Base-by-base conservation (phyloP, 2,329 filamentous ascomycete species). In the Apiospora phragmitis region DNA sequence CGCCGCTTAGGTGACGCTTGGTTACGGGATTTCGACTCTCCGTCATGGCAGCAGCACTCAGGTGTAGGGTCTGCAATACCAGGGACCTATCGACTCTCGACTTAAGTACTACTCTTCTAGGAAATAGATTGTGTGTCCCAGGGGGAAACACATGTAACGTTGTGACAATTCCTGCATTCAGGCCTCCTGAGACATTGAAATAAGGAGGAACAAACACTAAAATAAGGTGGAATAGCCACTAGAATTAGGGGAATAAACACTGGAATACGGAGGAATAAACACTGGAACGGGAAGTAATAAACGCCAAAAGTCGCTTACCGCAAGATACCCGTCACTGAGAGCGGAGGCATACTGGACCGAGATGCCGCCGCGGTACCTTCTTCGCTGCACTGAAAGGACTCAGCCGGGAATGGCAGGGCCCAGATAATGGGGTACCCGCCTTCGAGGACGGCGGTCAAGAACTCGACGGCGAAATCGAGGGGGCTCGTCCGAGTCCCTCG, bases 401-500 rank as follows among this genome's bases (percentile, higher is more conserved):
- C 55, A 14, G 42, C 2, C 5, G 9, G 29, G 14, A 47, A 67
- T 2, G 71, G 70, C 0, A 73, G 47, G 4, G 70, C 70, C 71
- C 71, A 72, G 0, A 73, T 32, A 29, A 72, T 26, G 3, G 71
- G 71, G 18, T 66, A 47, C 4, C 47, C 68, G 1, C 41, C 18
- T 1, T 70, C 70, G 16, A 73, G 35, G 45, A 73, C 67, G 16
- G 59, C 69, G 42, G 69, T 68, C 8, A 72, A 35, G 49, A 73
- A 72, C 24, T 72, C 71, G 35, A 68, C 66, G 11, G 71, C 71
- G 11, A 73, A 73, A 26, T 73, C 71, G 11, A 70, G 51, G 16
- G 70, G 41, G 45, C 71, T 73, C 6, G 68, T 72, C 16, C 69
- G 32, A 21, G 72, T 66, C 8, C 71, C 71, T 4, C 65, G 55